These are phyloP conservation scores for Strobilomyces echinocephalus DNA, from an alignment of 768 basidiomycete species.

Conservation along the genomic window DNA sequence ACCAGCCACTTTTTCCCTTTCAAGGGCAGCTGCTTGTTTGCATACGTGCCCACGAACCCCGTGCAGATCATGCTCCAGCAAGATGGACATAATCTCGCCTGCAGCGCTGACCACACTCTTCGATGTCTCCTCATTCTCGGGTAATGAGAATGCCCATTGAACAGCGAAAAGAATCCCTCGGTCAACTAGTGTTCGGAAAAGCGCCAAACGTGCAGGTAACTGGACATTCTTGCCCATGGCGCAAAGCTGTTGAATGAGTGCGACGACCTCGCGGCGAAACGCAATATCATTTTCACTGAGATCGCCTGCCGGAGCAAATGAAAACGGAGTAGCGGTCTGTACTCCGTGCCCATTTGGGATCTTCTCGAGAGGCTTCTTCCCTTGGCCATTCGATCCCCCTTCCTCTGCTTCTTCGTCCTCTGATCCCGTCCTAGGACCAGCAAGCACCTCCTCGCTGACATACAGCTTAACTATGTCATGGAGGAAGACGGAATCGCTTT, in stretches of 20 bases:
- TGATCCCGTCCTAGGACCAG: constrained; percentile 32
- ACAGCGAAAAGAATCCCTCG: constrained; percentile 86
- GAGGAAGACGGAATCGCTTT: constrained; percentile 71
- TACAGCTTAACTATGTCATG: constrained; percentile 73
- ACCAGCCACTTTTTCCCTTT: constrained; percentile 54
- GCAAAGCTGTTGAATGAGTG: constrained; percentile 88
- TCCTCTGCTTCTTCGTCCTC: constrained; percentile 28
- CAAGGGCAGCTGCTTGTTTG: constrained; percentile 72
- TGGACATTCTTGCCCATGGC: constrained; percentile 97
- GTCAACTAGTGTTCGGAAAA: constrained; percentile 86
- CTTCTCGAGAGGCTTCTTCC: constrained; percentile 39
- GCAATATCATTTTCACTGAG: constrained; percentile 51
- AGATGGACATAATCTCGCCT: constrained; percentile 77
- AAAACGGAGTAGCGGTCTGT: constrained; percentile 34
- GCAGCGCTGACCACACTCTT: constrained; percentile 70
- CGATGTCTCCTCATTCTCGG: constrained; percentile 50
- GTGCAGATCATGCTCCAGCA: constrained; percentile 88
- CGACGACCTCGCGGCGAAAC: constrained; percentile 71
- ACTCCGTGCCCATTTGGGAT: constrained; percentile 27
- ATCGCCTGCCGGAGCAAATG: constrained; percentile 54
- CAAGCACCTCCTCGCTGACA: constrained; percentile 64
- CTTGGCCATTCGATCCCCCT: constrained; percentile 27
- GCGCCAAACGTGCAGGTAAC: constrained; percentile 72
- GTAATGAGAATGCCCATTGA: constrained; percentile 81
- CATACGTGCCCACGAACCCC: constrained; percentile 82